phyloP scores from a whole-genome alignment of 2,329 filamentous ascomycete genomes.

The Chaetothyriales sp. region DNA sequence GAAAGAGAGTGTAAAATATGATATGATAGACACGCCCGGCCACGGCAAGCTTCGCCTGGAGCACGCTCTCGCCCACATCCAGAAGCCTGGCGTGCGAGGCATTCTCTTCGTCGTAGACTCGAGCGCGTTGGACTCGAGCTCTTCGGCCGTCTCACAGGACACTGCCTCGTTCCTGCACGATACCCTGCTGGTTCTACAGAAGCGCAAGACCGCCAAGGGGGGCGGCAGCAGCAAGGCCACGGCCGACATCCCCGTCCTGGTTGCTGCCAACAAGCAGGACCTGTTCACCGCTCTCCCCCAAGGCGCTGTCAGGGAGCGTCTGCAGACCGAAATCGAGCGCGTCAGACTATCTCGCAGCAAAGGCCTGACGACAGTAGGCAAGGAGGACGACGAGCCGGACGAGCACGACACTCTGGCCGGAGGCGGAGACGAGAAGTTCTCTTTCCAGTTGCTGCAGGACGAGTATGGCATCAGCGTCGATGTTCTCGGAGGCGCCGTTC shows the following conservation, averaged over 20 bases:
- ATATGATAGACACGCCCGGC: slow-evolving; percentile 64
- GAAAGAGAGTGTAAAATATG: slow-evolving; percentile 26
- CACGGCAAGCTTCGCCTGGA: slow-evolving; percentile 81
- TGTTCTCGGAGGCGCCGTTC: slow-evolving; percentile 52
- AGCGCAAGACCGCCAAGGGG: slow-evolving; percentile 36
- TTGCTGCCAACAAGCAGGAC: slow-evolving; percentile 92
- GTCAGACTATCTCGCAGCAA: slow-evolving; percentile 65
- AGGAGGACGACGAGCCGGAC: slow-evolving; percentile 38
- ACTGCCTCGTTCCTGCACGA: slow-evolving; percentile 81
- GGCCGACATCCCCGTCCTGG: slow-evolving; percentile 56
- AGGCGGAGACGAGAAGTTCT: slow-evolving; percentile 62
- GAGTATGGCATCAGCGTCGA: slow-evolving; percentile 62
- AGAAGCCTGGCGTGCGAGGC: slow-evolving; percentile 42
- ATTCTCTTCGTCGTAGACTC: slow-evolving; percentile 86
- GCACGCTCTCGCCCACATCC: slow-evolving; percentile 42
- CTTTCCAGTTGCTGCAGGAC: slow-evolving; percentile 69
- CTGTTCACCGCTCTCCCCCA: slow-evolving; percentile 84
- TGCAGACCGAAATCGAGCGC: slow-evolving; percentile 70
- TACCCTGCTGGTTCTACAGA: slow-evolving; percentile 69
- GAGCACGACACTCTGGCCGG: slow-evolving; percentile 79
- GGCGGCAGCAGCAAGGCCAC: slow-evolving; percentile 30
- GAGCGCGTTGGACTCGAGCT: slow-evolving; percentile 41
- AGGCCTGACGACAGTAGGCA: slow-evolving; percentile 41
- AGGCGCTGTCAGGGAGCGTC: slow-evolving; percentile 54
- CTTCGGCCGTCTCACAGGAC: slow-evolving; percentile 44